phyloP scores from a whole-genome alignment of 257 asterid genomes.

The Jacaranda copaia region DNA sequence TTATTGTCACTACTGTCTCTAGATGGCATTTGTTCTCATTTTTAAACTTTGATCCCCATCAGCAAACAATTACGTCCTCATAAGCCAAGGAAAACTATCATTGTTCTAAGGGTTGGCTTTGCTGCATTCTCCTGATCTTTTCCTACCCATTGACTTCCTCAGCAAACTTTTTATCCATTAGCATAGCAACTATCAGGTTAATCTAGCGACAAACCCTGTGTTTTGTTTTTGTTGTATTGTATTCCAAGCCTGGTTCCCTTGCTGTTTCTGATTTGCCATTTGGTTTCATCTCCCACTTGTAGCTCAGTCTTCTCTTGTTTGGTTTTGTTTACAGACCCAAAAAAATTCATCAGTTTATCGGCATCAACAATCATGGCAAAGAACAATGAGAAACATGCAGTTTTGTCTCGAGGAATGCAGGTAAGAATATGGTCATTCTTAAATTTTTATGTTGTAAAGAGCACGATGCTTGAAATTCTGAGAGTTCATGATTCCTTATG shows the following conservation, averaged over 20 bases:
- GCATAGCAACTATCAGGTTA: not conserved
- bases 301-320: not conserved
- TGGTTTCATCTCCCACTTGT: conserved; percentile 36
- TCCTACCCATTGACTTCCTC: conserved; percentile 24
- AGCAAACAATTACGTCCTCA: conserved; percentile 32
- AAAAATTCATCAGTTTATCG: conserved; percentile 39
- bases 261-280: conserved; percentile 1
- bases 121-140: conserved; percentile 19
- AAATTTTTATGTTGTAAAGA: not conserved
- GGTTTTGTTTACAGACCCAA: not conserved
- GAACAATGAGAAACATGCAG: conserved; percentile 35
- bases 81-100: conserved; percentile 3
- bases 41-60: conserved; percentile 30
- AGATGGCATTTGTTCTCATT: conserved; percentile 22
- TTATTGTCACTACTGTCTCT: conserved; percentile 30
- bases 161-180: conserved; percentile 7
- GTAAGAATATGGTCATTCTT: conserved; percentile 35
- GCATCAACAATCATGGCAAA: conserved; percentile 40
- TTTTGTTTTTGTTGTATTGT: not conserved
- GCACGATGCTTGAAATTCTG: not conserved
- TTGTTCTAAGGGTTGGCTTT: conserved; percentile 23
- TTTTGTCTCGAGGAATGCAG: conserved; percentile 42
- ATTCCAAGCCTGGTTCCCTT: not conserved
- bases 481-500: conserved; percentile 2
- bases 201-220: conserved; percentile 1